Percentiles rank a stretch among this genome's conserved stretches.
Evolutionary conservation across 1,284 basidiomycete genomes (phyloP).

Genomic region (Trametes hirsuta): DNA sequence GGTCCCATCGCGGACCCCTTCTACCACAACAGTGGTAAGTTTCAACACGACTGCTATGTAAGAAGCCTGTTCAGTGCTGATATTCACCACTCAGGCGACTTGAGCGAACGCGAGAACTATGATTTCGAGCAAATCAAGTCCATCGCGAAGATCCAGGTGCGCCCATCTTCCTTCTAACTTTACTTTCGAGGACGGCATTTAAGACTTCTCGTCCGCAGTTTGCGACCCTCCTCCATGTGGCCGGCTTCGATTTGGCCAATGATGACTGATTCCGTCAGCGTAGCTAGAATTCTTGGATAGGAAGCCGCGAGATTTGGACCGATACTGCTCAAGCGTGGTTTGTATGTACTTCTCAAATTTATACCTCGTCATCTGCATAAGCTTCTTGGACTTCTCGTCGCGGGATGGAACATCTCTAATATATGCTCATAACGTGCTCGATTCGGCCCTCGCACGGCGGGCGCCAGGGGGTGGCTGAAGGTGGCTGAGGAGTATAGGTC

Average conservation of each 20-base stretch:
- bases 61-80: not conserved
- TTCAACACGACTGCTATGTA: not conserved
- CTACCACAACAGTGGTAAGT: conserved; percentile 79
- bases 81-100: conserved; percentile 52
- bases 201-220: conserved; percentile 42
- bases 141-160: conserved; percentile 84
- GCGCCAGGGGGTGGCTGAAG: too few species aligned
- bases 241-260: conserved; percentile 49
- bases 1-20: conserved; percentile 84
- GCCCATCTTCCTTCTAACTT: conserved; percentile 22
- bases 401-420: not conserved
- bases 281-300: not conserved
- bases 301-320: not conserved
- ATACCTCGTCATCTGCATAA: not conserved
- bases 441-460: too few species aligned
- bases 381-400: not conserved
- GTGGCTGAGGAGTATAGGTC: too few species aligned
- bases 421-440: too few species aligned
- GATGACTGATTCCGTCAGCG: not conserved
- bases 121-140: conserved; percentile 79
- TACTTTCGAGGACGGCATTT: not conserved
- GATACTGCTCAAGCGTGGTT: not conserved
- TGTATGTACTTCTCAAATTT: not conserved
- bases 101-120: conserved; percentile 77
- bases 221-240: conserved; percentile 53